These are phyloP conservation scores for Drechmeria coniospora DNA, from an alignment of 2,329 filamentous ascomycete species.

Conservation along the genomic window DNA sequence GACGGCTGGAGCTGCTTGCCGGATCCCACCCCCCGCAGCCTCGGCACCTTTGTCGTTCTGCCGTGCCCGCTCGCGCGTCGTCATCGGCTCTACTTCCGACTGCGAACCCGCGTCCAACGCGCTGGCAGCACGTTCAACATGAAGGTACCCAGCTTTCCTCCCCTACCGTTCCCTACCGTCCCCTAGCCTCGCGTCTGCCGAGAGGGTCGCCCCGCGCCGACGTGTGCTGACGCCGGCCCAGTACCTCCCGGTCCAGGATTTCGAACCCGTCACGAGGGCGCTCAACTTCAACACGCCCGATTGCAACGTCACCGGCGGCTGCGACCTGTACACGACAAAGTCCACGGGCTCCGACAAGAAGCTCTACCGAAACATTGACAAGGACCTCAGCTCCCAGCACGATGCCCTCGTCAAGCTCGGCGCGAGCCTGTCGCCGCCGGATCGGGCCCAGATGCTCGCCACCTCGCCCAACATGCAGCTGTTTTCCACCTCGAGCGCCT, in stretches of 20 bases:
- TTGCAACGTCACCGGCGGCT: slow-evolving; percentile 80
- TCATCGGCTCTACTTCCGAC: no score
- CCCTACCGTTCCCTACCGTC: background rate
- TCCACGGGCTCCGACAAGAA: slow-evolving; percentile 93
- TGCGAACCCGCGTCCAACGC: no score
- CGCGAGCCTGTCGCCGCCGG: slow-evolving; percentile 72
- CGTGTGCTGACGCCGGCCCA: slow-evolving; percentile 20
- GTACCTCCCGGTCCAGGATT: slow-evolving; percentile 84
- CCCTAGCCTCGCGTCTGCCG: background rate
- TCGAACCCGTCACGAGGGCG: slow-evolving; percentile 81
- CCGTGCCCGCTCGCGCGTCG: no score
- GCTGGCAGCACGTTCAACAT: no score
- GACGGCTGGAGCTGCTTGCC: no score
- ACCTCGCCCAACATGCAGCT: slow-evolving; percentile 43
- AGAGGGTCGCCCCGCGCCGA: background rate
- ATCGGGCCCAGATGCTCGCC: slow-evolving; percentile 52
- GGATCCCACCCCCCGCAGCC: no score
- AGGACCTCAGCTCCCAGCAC: slow-evolving; percentile 81
- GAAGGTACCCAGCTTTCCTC: slow-evolving; percentile 19
- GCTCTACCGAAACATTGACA: slow-evolving; percentile 88
- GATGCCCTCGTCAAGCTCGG: slow-evolving; percentile 75
- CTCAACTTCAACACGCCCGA: slow-evolving; percentile 94
- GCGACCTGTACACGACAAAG: slow-evolving; percentile 95
- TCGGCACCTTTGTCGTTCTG: no score
- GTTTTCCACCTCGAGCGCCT: slow-evolving; percentile 75